These are phyloP conservation scores for Penicillium subrubescens DNA, from an alignment of 495 filamentous ascomycete species.

Conservation along the genomic window DNA sequence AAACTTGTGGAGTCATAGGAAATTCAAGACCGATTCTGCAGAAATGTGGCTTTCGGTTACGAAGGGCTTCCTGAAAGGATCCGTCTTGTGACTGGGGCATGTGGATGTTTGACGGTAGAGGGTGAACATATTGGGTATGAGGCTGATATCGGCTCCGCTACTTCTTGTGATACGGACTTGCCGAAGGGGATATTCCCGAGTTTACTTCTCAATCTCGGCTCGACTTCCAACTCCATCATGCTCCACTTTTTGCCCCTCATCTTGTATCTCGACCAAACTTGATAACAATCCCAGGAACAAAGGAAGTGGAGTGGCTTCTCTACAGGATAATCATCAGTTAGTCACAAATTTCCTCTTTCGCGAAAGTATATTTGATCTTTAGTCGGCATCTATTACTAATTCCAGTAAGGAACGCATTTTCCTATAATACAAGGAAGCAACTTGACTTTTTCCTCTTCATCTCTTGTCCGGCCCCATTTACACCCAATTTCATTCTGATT, in stretches of 20 bases:
- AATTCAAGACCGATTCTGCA: neutral
- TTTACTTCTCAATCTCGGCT: neutral
- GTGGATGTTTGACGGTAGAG: too few relatives aligned
- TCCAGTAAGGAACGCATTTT: neutral
- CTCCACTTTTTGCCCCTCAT: neutral
- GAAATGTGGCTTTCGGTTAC: too few relatives aligned
- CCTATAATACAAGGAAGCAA: neutral
- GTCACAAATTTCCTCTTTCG: neutral
- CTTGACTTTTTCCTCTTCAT: neutral
- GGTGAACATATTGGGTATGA: neutral
- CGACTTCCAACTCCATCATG: neutral
- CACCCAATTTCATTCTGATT: neutral
- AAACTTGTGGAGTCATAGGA: neutral
- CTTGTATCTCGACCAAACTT: neutral
- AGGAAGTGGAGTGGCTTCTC: neutral
- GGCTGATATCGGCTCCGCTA: neutral
- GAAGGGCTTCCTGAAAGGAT: too few relatives aligned
- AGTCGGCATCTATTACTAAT: neutral
- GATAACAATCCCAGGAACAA: neutral
- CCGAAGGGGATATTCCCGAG: neutral
- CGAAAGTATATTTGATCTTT: neutral
- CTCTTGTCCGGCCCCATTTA: neutral
- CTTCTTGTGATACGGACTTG: neutral
- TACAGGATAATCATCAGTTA: neutral
- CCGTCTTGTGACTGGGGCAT: too few relatives aligned